These are phyloP conservation scores for Aspergillus unguis DNA, from an alignment of 2,329 filamentous ascomycete species.

Conservation along the genomic window DNA sequence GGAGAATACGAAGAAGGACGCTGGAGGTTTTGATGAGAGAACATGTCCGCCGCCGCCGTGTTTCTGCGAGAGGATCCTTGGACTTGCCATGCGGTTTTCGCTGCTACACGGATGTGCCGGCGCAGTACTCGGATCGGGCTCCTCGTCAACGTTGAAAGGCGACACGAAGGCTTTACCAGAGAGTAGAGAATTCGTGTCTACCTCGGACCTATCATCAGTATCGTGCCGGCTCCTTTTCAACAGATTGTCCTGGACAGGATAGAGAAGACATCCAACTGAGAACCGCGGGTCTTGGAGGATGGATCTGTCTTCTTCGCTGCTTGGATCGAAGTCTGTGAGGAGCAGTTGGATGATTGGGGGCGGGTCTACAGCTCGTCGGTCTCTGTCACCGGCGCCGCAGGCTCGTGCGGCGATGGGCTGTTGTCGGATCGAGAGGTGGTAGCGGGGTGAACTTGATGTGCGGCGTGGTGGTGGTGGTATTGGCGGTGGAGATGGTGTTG, in stretches of 20 bases:
- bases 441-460: constrained; percentile 28
- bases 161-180: constrained; percentile 42
- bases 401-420: constrained; percentile 47
- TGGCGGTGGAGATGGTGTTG: constrained; percentile 18
- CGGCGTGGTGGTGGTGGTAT: constrained; percentile 24
- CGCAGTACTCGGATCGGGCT: constrained; percentile 44
- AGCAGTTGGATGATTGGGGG: constrained; percentile 48
- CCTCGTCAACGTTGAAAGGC: constrained; percentile 41
- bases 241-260: constrained; percentile 26
- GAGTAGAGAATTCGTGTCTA: constrained; percentile 29
- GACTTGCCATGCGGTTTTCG: constrained; percentile 12
- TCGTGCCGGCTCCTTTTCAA: background rate
- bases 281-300: constrained; percentile 41
- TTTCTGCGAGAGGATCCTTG: constrained; percentile 3
- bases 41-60: constrained; percentile 7
- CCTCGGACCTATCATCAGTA: background rate
- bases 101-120: constrained; percentile 34
- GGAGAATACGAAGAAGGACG: constrained; percentile 48
- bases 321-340: constrained; percentile 43
- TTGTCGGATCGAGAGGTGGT: constrained; percentile 44
- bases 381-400: constrained; percentile 46
- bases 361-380: constrained; percentile 47
- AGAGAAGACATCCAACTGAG: constrained; percentile 45
- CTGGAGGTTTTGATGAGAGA: constrained; percentile 25
- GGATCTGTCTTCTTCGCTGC: constrained; percentile 35